phyloP scores from a whole-genome alignment of 768 basidiomycete species.

The Paxillus involutus region DNA sequence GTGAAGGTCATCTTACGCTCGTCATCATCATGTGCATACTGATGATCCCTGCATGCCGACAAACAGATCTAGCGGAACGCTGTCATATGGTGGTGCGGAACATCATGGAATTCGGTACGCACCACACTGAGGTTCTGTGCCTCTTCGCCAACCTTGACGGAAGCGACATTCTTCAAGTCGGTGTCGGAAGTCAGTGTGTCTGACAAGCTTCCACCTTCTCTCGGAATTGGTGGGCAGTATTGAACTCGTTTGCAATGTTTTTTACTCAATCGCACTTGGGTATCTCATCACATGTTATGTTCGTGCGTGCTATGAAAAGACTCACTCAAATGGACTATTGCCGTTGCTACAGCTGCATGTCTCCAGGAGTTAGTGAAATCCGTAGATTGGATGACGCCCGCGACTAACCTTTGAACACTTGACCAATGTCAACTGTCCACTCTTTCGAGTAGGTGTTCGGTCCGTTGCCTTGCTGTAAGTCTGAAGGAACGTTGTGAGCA shows the following conservation, averaged over 20 bases:
- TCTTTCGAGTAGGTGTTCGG: conserved; percentile 16
- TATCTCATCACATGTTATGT: neutral
- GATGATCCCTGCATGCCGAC: conserved; percentile 26
- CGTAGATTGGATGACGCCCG: neutral
- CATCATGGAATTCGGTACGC: neutral
- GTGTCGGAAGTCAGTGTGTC: conserved; percentile 4
- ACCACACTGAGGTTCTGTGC: conserved; percentile 18
- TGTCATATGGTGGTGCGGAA: neutral
- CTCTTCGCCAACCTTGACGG: conserved; percentile 8
- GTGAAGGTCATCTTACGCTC: conserved; percentile 21
- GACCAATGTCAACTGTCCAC: conserved; percentile 15
- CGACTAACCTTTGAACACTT: conserved; percentile 13
- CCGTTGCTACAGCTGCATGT: conserved; percentile 6
- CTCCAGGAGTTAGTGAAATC: neutral
- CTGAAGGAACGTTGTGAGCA: conserved; percentile 2
- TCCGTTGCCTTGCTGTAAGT: conserved; percentile 12
- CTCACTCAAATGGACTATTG: conserved; percentile 10
- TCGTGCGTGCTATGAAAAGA: neutral
- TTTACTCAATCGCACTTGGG: conserved; percentile 11
- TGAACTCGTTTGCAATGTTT: neutral
- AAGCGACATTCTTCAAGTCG: neutral
- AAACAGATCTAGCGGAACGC: conserved; percentile 19
- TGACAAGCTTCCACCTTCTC: conserved; percentile 4
- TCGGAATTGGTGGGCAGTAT: neutral
- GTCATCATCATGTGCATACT: conserved; percentile 23